phyloP scores from a whole-genome alignment of 2,329 filamentous ascomycete genomes.

The Teratosphaeria gauchensis region DNA sequence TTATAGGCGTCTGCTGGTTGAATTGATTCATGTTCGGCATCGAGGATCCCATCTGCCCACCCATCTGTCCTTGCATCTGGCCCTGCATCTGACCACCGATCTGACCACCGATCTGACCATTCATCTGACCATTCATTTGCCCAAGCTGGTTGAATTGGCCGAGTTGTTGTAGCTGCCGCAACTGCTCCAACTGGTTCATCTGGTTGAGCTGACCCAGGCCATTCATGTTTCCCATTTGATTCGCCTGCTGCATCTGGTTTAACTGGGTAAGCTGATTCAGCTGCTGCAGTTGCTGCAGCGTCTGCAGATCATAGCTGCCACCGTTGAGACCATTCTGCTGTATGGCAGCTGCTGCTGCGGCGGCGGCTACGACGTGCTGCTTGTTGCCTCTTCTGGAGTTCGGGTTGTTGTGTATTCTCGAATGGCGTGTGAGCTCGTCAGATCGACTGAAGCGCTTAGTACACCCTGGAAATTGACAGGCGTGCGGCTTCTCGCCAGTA shows the following conservation, averaged over 20 bases:
- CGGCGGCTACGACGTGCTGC: constrained; percentile 53
- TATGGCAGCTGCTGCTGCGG: constrained; percentile 45
- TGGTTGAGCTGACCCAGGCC: constrained; percentile 10
- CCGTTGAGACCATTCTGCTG: constrained; percentile 33
- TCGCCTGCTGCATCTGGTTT: constrained; percentile 17
- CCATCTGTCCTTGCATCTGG: neutral
- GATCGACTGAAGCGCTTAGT: constrained; percentile 95
- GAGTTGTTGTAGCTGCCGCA: constrained; percentile 4
- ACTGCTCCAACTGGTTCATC: constrained; percentile 6
- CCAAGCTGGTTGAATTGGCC: neutral
- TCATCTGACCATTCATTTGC: constrained; percentile 2
- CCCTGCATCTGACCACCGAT: neutral
- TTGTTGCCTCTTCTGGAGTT: constrained; percentile 93
- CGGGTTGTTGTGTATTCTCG: constrained; percentile 97
- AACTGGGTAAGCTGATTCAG: constrained; percentile 55
- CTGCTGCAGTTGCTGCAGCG: constrained; percentile 64
- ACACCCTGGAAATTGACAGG: constrained; percentile 89
- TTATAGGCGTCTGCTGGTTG: neutral
- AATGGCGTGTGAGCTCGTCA: constrained; percentile 92
- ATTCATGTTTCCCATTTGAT: constrained; percentile 13
- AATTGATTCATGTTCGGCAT: neutral
- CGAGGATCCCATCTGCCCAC: neutral
- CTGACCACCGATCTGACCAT: neutral
- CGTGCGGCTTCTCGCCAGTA: constrained; percentile 96
- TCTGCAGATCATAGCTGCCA: constrained; percentile 39